A percentile compares a stretch with the other conserved stretches of the same genome.
Conservation (phyloP, 352 stramenopile genomes). For the Pythium dissimile region DNA sequence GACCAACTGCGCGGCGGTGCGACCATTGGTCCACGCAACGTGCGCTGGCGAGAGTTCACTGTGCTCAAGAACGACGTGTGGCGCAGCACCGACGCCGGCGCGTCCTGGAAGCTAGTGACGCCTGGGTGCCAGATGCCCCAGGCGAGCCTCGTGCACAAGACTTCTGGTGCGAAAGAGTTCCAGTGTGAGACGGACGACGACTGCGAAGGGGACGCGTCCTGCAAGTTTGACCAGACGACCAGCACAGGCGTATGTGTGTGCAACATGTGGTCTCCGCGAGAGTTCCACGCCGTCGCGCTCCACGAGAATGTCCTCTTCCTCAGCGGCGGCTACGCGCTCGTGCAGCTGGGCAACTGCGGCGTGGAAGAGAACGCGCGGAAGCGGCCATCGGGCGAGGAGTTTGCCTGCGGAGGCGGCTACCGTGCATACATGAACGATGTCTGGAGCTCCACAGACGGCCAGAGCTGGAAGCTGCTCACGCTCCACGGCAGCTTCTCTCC, state of each 20-base stretch:
- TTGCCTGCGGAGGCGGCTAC: slow-evolving; percentile 60
- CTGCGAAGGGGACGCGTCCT: slow-evolving; percentile 60
- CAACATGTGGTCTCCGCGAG: slow-evolving; percentile 75
- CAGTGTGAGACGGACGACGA: slow-evolving; percentile 67
- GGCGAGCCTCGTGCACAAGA: slow-evolving; percentile 46
- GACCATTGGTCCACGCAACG: slow-evolving; percentile 29
- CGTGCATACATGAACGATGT: slow-evolving; percentile 69
- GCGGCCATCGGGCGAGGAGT: slow-evolving; percentile 51
- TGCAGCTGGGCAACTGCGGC: slow-evolving; percentile 65
- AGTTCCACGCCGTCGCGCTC: slow-evolving; percentile 59
- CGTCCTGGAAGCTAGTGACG: slow-evolving; percentile 72
- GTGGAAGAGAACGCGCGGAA: slow-evolving; percentile 53
- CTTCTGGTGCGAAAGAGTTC: slow-evolving; percentile 26
- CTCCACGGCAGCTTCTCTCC: slow-evolving; percentile 37
- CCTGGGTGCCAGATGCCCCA: slow-evolving; percentile 59
- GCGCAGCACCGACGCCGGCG: slow-evolving; percentile 62
- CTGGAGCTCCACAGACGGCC: slow-evolving; percentile 61
- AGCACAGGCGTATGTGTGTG: slow-evolving; percentile 56
- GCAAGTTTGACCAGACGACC: slow-evolving; percentile 39
- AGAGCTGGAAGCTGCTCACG: slow-evolving; percentile 49
- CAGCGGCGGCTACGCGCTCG: slow-evolving; percentile 55
- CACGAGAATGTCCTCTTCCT: slow-evolving; percentile 45
- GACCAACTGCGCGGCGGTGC: slow-evolving; percentile 44
- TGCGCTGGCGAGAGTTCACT: slow-evolving; percentile 55
- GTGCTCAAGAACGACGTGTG: slow-evolving; percentile 83